Evolutionary conservation across 2,329 filamentous ascomycete species (phyloP).

Genomic region (Fusarium setosum): DNA sequence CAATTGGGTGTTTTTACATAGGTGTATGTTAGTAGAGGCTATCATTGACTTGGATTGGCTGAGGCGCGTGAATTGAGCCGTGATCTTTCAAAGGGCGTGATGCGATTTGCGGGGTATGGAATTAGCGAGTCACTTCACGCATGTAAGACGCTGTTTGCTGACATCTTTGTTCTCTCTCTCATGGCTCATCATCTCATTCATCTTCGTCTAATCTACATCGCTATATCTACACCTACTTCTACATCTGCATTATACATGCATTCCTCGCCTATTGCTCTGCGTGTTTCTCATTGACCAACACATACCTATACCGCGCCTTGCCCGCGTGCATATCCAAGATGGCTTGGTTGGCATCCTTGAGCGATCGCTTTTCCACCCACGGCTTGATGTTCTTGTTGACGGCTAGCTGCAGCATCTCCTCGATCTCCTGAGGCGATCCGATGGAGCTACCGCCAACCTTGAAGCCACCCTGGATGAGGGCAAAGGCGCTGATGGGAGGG

Average conservation of each 20-base stretch:
- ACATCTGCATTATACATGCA: too few species aligned
- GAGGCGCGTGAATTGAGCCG: not conserved
- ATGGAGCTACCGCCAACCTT: constrained; percentile 60
- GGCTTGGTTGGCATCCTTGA: constrained; percentile 66
- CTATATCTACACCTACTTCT: constrained; percentile 1
- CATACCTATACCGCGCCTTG: constrained; percentile 61
- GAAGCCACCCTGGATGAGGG: constrained; percentile 32
- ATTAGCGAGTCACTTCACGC: constrained; percentile 6
- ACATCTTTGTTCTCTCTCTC: constrained; percentile 10
- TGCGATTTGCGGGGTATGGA: constrained; percentile 38
- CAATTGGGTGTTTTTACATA: too few species aligned
- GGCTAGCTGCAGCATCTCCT: constrained; percentile 69
- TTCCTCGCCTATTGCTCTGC: constrained; percentile 8
- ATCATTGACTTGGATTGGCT: not conserved
- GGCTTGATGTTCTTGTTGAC: constrained; percentile 67
- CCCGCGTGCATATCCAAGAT: constrained; percentile 66
- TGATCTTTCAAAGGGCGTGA: constrained; percentile 13
- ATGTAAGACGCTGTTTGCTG: not conserved
- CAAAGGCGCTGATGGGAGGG: constrained; percentile 39
- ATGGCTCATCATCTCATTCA: constrained; percentile 12
- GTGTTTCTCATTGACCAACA: constrained; percentile 55
- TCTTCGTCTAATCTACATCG: constrained; percentile 9
- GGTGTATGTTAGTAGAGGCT: not conserved
- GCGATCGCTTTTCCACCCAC: constrained; percentile 64
- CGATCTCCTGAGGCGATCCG: constrained; percentile 65